phyloP scores from a whole-genome alignment of 768 basidiomycete species.

The Kwoniella sp. region DNA sequence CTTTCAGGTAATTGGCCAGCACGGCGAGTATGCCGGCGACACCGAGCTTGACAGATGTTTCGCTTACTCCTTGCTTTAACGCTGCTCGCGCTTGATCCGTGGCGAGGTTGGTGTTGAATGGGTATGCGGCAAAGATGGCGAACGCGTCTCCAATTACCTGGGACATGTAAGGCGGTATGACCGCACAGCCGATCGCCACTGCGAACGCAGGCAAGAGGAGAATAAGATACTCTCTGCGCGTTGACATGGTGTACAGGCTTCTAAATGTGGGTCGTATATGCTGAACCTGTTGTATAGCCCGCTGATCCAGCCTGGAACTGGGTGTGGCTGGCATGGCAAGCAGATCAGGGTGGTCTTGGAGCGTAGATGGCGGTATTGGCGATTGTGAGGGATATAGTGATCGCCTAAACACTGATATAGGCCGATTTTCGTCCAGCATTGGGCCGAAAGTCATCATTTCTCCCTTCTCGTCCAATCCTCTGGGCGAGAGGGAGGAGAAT shows the following conservation, averaged over 20 bases:
- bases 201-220: conserved; percentile 64
- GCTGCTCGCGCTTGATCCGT: conserved; percentile 29
- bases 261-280: conserved; percentile 56
- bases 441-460: conserved; percentile 19
- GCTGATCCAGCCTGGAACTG: not conserved
- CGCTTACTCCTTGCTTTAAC: conserved; percentile 30
- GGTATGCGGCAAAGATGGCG: conserved; percentile 64
- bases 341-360: conserved; percentile 28
- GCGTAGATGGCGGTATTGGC: conserved; percentile 25
- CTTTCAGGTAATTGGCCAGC: conserved; percentile 67
- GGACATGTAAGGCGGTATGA: conserved; percentile 82
- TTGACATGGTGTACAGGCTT: conserved; percentile 65
- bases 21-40: conserved; percentile 51
- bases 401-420: conserved; percentile 25
- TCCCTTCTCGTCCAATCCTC: conserved; percentile 13
- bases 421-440: conserved; percentile 20
- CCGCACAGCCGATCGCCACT: conserved; percentile 63
- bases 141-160: conserved; percentile 72
- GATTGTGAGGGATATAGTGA: conserved; percentile 27
- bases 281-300: not conserved
- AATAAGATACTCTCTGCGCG: conserved; percentile 57
- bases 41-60: conserved; percentile 43
- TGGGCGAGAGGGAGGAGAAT: conserved; percentile 21
- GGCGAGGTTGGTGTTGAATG: conserved; percentile 43
- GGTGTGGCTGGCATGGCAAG: not conserved